Base-by-base conservation (phyloP, 2,329 filamentous ascomycete genomes). In the Paecilomyces sp. region DNA sequence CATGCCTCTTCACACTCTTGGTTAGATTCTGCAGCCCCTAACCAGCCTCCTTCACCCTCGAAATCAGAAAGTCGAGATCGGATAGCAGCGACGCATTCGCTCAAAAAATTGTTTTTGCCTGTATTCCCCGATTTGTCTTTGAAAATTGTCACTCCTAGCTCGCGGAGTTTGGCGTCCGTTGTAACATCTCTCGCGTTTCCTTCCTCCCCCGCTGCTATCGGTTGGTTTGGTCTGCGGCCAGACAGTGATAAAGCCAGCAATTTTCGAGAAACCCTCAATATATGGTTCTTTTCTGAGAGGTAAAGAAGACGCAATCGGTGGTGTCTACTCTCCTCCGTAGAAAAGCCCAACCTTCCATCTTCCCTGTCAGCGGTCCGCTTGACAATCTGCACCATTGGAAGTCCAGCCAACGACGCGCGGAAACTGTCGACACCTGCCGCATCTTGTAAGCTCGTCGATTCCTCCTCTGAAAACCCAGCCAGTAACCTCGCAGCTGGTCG, bases 371-470 rank as follows among this genome's bases (percentile, higher is more conserved):
- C 58, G 18, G 66, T 68, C 50, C 69, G 67, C 57, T 67, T 74
- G 60, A 76, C 63, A 57, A 76, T 67, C 56, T 69, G 72, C 54
- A 69, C 67, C 47, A 74, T 66, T 56, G 69, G 70, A 54, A 66
- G 71, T 54, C 67, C 76, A 76, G 24, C 83, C 76, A 64, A 85
- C 69, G 69, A 90, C 75, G 69, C 82, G 78, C 64, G 86, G 78
- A 70, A 82, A 71, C 85, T 87, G 60, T 83, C 84, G 30, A 85
- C 80, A 22, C 88, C 88, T 12, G 88, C 84, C 15, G 89, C 89
- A 67, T 89, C 88, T 67, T 89, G 87, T 54, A 95, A 77, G 67
- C 90, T 92, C 59, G 87, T 82, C 15, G 86, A 80, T 78, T 95
- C 91, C 66, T 94, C 90, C 54, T 88, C 86, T 0, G 90, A 91